These are phyloP conservation scores for Fusarium transvaalense DNA, from an alignment of 2,329 filamentous ascomycete genomes.

Conservation along the genomic window DNA sequence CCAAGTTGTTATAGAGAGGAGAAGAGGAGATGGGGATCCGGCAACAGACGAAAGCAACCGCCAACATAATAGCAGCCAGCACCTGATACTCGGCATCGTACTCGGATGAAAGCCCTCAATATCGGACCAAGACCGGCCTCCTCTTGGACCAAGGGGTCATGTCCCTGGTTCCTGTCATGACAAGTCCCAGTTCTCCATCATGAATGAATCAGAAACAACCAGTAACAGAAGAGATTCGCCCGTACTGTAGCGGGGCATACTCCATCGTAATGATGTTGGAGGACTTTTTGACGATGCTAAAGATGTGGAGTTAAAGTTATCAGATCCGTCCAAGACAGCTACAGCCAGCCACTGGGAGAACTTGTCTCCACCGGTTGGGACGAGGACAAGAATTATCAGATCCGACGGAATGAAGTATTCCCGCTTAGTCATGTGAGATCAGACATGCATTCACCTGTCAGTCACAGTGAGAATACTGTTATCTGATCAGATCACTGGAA, in stretches of 20 bases:
- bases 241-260: slow-evolving; percentile 34
- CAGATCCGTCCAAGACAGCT: slow-evolving; percentile 46
- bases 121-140: slow-evolving; percentile 33
- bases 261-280: slow-evolving; percentile 32
- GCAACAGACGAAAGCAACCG: slow-evolving; percentile 22
- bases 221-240: slow-evolving; percentile 17
- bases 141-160: slow-evolving; percentile 11
- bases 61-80: slow-evolving; percentile 19
- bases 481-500: slow-evolving; percentile 31
- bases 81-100: slow-evolving; percentile 27
- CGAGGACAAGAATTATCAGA: slow-evolving; percentile 18
- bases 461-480: slow-evolving; percentile 30
- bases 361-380: slow-evolving; percentile 1
- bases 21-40: slow-evolving; percentile 13
- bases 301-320: slow-evolving; percentile 50
- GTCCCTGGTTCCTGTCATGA: slow-evolving; percentile 10
- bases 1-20: neutral
- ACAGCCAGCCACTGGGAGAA: slow-evolving; percentile 28
- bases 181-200: slow-evolving; percentile 25
- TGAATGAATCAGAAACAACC: slow-evolving; percentile 13
- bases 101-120: slow-evolving; percentile 18
- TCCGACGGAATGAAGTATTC: neutral
- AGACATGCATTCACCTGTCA: neutral
- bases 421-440: slow-evolving; percentile 16
- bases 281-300: slow-evolving; percentile 24